These are phyloP conservation scores for Phaeosphaeriaceae sp. DNA, from an alignment of 2,329 filamentous ascomycete genomes.

Conservation along the genomic window DNA sequence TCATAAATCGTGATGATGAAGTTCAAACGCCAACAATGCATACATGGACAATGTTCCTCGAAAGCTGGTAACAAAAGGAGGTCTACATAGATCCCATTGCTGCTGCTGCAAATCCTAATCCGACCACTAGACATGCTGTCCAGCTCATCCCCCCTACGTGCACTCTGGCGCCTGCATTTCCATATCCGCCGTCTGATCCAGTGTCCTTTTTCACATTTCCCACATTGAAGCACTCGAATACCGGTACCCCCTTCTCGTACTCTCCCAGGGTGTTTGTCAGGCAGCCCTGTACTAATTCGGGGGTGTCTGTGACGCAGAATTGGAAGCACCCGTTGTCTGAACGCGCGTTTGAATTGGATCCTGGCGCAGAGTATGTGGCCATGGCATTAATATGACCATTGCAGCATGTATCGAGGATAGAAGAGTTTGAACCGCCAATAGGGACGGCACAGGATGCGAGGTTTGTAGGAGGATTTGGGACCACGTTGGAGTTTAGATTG, in stretches of 20 bases:
- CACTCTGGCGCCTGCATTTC: conserved; percentile 8
- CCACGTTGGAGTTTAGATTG: conserved; percentile 9
- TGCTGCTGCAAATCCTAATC: conserved; percentile 14
- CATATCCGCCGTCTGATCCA: conserved; percentile 9
- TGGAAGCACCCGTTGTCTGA: conserved; percentile 29
- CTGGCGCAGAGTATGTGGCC: conserved; percentile 23
- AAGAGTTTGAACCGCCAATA: conserved; percentile 33
- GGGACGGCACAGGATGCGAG: conserved; percentile 33
- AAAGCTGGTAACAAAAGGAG: background rate
- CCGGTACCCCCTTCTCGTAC: conserved; percentile 7
- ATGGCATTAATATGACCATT: conserved; percentile 39
- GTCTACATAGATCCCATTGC: conserved; percentile 2
- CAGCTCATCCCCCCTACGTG: conserved; percentile 7
- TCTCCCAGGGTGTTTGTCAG: conserved; percentile 17
- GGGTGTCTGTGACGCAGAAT: conserved; percentile 32
- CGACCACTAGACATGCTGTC: conserved; percentile 8
- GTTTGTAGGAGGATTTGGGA: conserved; percentile 32
- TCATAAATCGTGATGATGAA: background rate
- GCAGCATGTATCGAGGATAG: conserved; percentile 39
- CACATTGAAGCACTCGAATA: conserved; percentile 22
- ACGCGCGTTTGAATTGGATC: conserved; percentile 12
- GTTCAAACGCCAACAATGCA: background rate
- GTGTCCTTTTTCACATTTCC: conserved; percentile 8
- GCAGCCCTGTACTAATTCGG: conserved; percentile 16
- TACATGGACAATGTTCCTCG: no score